phyloP scores from a whole-genome alignment of 139 green algal genomes.

The Coelastrella sp. region DNA sequence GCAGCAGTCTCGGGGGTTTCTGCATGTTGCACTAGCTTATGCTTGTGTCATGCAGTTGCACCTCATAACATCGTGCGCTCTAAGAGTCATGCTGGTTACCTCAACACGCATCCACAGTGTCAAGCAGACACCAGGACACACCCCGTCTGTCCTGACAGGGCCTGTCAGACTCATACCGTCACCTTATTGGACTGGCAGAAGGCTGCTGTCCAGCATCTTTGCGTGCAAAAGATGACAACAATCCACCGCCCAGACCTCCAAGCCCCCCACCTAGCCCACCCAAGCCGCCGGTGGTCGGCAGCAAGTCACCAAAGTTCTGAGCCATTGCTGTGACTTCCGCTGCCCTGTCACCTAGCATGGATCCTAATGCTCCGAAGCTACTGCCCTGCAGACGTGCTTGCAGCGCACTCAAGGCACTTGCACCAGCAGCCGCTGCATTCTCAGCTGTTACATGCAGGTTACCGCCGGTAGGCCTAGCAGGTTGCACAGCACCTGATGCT shows the following conservation, averaged over 20 bases:
- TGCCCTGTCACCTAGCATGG: slow-evolving; percentile 63
- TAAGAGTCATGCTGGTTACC: too few relatives aligned
- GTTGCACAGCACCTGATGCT: background rate
- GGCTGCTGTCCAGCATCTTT: background rate
- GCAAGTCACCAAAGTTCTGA: slow-evolving; percentile 58
- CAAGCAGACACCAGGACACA: too few relatives aligned
- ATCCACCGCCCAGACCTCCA: slow-evolving; percentile 3
- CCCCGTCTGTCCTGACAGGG: too few relatives aligned
- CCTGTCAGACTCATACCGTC: background rate
- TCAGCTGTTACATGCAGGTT: slow-evolving; percentile 13
- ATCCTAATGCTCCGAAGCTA: slow-evolving; percentile 54
- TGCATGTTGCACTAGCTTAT: too few relatives aligned
- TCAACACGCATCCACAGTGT: too few relatives aligned
- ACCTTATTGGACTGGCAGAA: background rate
- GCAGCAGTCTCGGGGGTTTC: too few relatives aligned
- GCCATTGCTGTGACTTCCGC: slow-evolving; percentile 68
- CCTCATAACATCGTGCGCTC: too few relatives aligned
- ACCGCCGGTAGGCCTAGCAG: background rate
- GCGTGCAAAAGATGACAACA: slow-evolving; percentile 31
- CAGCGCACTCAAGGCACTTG: slow-evolving; percentile 53
- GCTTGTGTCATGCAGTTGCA: too few relatives aligned
- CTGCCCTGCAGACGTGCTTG: slow-evolving; percentile 55
- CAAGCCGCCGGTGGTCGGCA: slow-evolving; percentile 44
- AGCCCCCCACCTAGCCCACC: slow-evolving; percentile 19
- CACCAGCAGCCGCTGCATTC: slow-evolving; percentile 41